phyloP scores from a whole-genome alignment of 106 monocot genomes.

The Agapanthus africanus region DNA sequence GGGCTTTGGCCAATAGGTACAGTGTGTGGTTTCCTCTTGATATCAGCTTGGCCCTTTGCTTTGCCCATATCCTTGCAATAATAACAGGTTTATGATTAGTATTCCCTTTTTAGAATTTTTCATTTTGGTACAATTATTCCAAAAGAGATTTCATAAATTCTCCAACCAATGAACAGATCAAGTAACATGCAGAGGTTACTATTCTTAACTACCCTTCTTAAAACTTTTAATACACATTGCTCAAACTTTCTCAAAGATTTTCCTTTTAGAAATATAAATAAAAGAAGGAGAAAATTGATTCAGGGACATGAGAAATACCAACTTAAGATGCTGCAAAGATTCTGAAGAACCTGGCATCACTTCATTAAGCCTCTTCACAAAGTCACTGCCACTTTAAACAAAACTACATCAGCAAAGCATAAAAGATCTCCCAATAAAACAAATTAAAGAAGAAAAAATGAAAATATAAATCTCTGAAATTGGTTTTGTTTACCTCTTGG shows the following conservation, averaged over 20 bases:
- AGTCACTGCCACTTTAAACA: slow-evolving; percentile 44
- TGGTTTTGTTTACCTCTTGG: slow-evolving; percentile 67
- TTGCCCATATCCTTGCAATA: slow-evolving; percentile 36
- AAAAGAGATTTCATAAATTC: neutral
- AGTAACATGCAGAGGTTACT: neutral
- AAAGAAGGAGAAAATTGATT: too few species aligned
- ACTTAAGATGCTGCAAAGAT: slow-evolving; percentile 24
- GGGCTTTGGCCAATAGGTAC: slow-evolving; percentile 29
- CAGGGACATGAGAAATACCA: too few species aligned
- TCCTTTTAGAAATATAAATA: too few species aligned
- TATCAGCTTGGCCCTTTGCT: slow-evolving; percentile 10
- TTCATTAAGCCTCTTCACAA: slow-evolving; percentile 22
- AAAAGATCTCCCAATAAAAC: too few species aligned
- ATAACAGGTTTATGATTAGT: slow-evolving; percentile 10
- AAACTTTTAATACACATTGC: too few species aligned
- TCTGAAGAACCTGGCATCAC: slow-evolving; percentile 27
- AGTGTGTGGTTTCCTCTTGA: slow-evolving; percentile 18
- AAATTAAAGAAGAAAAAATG: neutral
- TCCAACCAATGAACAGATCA: neutral
- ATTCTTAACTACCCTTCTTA: too few species aligned
- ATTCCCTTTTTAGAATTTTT: neutral
- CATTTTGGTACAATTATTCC: neutral
- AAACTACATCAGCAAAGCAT: too few species aligned
- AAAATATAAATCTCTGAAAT: too few species aligned
- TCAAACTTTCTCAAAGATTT: too few species aligned